These are phyloP conservation scores for Cerioporus squamosus DNA, from an alignment of 1,284 basidiomycete species.

Conservation along the genomic window DNA sequence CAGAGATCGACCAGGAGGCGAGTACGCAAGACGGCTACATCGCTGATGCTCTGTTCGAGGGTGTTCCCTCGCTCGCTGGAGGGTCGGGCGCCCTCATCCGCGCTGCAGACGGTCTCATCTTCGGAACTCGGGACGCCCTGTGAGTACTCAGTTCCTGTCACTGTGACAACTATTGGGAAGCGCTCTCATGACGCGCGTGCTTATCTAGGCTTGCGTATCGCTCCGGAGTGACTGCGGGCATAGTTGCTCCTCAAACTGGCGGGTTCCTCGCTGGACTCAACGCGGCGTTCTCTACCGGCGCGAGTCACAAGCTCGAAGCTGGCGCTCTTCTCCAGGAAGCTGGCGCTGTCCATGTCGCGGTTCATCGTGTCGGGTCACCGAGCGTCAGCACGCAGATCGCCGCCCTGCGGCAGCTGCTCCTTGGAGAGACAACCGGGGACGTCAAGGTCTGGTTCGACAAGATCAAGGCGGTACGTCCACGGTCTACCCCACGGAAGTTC, in stretches of 20 bases:
- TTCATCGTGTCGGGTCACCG: slow-evolving; percentile 50
- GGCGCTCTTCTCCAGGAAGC: slow-evolving; percentile 72
- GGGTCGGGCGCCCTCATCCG: slow-evolving; percentile 43
- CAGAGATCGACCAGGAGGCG: slow-evolving; percentile 63
- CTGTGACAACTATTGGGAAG: neutral
- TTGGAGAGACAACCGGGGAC: slow-evolving; percentile 49
- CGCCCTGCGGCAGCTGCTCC: slow-evolving; percentile 58
- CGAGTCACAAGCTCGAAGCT: slow-evolving; percentile 61
- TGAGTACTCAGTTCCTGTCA: slow-evolving; percentile 24
- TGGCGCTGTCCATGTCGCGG: slow-evolving; percentile 70
- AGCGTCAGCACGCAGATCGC: slow-evolving; percentile 75
- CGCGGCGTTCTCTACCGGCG: slow-evolving; percentile 67
- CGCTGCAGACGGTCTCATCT: slow-evolving; percentile 56
- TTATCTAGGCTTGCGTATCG: slow-evolving; percentile 56
- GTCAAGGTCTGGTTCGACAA: slow-evolving; percentile 53
- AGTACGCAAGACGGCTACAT: slow-evolving; percentile 69
- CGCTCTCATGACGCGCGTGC: neutral
- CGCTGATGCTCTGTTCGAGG: slow-evolving; percentile 35
- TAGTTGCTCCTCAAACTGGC: slow-evolving; percentile 61
- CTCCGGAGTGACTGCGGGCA: slow-evolving; percentile 58
- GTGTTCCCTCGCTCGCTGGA: slow-evolving; percentile 36
- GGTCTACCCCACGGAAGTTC: too few relatives aligned
- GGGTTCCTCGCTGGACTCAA: slow-evolving; percentile 73
- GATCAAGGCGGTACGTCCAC: slow-evolving; percentile 54
- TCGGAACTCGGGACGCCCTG: slow-evolving; percentile 56